Evolutionary conservation across 1,139 yeast species (phyloP).

Genomic region (Yamadazyma songkhlaensis): DNA sequence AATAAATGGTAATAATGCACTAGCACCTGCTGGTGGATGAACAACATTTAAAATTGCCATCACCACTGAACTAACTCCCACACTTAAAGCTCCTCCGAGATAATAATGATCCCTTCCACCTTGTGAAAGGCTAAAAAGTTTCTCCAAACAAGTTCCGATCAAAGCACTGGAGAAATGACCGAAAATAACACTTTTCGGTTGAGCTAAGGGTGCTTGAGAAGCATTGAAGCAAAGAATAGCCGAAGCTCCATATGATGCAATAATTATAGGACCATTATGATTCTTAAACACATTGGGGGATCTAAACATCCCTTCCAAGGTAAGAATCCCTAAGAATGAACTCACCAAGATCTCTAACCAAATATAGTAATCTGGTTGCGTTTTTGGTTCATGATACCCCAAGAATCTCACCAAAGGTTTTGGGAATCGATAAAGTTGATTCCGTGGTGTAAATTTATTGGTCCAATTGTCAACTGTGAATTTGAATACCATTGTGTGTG

Average conservation of each 20-base stretch:
- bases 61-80: conserved; percentile 51
- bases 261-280: conserved; percentile 49
- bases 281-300: conserved; percentile 41
- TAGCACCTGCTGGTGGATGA: conserved; percentile 78
- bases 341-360: conserved; percentile 49
- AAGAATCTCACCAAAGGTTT: conserved; percentile 24
- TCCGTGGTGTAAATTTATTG: conserved; percentile 29
- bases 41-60: conserved; percentile 60
- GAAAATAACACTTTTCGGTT: conserved; percentile 57
- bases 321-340: conserved; percentile 52
- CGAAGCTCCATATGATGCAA: conserved; percentile 67
- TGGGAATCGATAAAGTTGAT: conserved; percentile 28
- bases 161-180: conserved; percentile 58
- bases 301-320: conserved; percentile 50
- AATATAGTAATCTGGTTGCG: conserved; percentile 37
- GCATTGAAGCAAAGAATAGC: conserved; percentile 64
- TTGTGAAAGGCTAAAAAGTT: conserved; percentile 46
- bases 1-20: conserved; percentile 58
- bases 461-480: conserved; percentile 36
- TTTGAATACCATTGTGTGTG: conserved; percentile 33
- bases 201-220: conserved; percentile 57
- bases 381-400: conserved; percentile 28
- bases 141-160: conserved; percentile 54
- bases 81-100: conserved; percentile 61
- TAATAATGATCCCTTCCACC: conserved; percentile 48